Evolutionary conservation across 768 basidiomycete genomes (phyloP).

Genomic region (Pleurotus salmoneostramineus): DNA sequence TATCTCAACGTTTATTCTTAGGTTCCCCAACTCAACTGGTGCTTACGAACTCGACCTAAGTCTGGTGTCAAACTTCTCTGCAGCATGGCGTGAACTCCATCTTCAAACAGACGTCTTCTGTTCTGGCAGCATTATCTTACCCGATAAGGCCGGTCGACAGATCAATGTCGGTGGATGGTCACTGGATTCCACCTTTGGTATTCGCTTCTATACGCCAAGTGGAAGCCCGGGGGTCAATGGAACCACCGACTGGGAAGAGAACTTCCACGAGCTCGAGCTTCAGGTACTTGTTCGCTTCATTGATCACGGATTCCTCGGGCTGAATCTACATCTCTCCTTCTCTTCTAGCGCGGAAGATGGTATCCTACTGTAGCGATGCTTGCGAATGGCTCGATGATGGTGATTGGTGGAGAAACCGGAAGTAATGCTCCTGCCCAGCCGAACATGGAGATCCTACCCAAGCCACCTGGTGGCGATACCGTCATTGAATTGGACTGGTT

Average conservation of each 20-base stretch:
- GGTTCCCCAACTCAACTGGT: slow-evolving; percentile 6
- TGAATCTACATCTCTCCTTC: neutral
- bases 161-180: slow-evolving; percentile 74
- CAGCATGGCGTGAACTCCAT: slow-evolving; percentile 76
- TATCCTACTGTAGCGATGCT: slow-evolving; percentile 67
- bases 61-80: slow-evolving; percentile 40
- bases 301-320: neutral
- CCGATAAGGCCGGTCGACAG: slow-evolving; percentile 66
- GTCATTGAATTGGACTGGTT: slow-evolving; percentile 62
- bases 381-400: slow-evolving; percentile 69
- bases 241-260: slow-evolving; percentile 81
- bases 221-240: slow-evolving; percentile 65
- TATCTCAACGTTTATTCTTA: neutral
- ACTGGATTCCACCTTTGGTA: slow-evolving; percentile 63
- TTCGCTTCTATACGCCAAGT: slow-evolving; percentile 70
- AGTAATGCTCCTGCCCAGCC: slow-evolving; percentile 65
- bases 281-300: slow-evolving; percentile 38
- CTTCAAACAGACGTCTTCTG: slow-evolving; percentile 80
- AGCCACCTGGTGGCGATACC: slow-evolving; percentile 59
- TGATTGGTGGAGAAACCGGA: slow-evolving; percentile 72
- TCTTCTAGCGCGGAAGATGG: slow-evolving; percentile 57
- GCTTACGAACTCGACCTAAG: slow-evolving; percentile 68
- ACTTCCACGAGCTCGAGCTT: slow-evolving; percentile 48
- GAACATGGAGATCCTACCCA: slow-evolving; percentile 69
- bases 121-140: slow-evolving; percentile 67